Evolutionary conservation across 2,329 filamentous ascomycete species (phyloP), one percentile per base, ranked within the genome.

Genomic region (Coniochaeta pulveracea): DNA sequence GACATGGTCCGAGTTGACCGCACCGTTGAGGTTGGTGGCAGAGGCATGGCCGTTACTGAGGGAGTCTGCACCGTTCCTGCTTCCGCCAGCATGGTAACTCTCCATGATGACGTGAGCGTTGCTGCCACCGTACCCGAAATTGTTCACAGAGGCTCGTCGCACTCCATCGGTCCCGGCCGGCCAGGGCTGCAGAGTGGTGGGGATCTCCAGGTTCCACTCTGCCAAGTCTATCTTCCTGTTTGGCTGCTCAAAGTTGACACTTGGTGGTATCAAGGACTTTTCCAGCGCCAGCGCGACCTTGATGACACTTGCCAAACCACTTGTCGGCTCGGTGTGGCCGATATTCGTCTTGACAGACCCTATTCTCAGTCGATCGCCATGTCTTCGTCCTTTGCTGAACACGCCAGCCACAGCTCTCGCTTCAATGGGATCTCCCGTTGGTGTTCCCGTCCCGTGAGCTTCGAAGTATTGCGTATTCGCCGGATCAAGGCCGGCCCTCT

Each of bases 391-490:
- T n/a, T n/a, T 11, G 12, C 34, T 19, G 19, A 47, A 43, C 18
- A 25, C 30, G 11, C 19, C 23, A 3, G 26, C 29, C 2, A 48
- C 35, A 19, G 43, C 41, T 4, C 37, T 34, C 5, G 42, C 39
- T 26, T 48, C 46, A 3, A 37, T 32, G 0, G 34, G 34, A 29
- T 54, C 50, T 4, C 58, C 55, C 11, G 47, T 49, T 4, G 43
- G 43, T 0, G 60, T 64, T 8, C 59, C 60, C 0, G 60, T 64
- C 3, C 60, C 60, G 31, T 53, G 57, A 3, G 49, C 46, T 38
- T 60, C 57, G 19, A 58, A 45, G 34, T 45, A 57, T 14, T 22
- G 19, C 1, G 47, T 49, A 2, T 45, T 29, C 4, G 32, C 16
- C 3, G 44, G 36, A 18, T 47, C 35, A 4, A 52, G 42, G 6